These are phyloP conservation scores for Aspergillus oerlinghausenensis DNA, from an alignment of 2,329 filamentous ascomycete genomes.

Conservation along the genomic window DNA sequence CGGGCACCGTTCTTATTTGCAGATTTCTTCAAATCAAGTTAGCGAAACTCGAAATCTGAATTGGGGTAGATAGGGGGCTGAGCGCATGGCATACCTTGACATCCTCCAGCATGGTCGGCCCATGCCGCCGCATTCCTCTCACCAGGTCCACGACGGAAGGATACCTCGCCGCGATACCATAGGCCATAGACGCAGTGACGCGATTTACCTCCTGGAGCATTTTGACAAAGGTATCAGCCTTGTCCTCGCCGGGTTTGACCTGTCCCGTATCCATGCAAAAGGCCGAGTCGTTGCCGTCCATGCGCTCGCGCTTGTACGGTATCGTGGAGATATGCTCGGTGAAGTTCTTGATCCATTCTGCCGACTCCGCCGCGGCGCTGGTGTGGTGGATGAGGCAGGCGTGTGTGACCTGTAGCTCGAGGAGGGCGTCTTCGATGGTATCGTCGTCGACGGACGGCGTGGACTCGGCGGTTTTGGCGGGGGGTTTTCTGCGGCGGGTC, in stretches of 20 bases:
- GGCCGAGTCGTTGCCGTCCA: constrained; percentile 46
- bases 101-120: constrained; percentile 59
- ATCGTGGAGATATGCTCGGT: constrained; percentile 75
- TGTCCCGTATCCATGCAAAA: constrained; percentile 81
- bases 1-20: constrained; percentile 45
- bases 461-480: constrained; percentile 37
- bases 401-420: constrained; percentile 66
- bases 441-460: constrained; percentile 60
- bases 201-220: constrained; percentile 73
- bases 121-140: constrained; percentile 53
- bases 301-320: constrained; percentile 57
- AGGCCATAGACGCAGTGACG: constrained; percentile 67
- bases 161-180: constrained; percentile 62
- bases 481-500: constrained; percentile 25
- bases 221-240: constrained; percentile 63
- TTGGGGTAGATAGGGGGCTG: too few relatives aligned
- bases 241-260: constrained; percentile 63
- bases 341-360: constrained; percentile 67
- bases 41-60: not conserved
- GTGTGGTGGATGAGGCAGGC: constrained; percentile 68
- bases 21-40: constrained; percentile 36
- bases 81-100: constrained; percentile 42
- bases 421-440: constrained; percentile 63
- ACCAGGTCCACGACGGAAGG: constrained; percentile 56
- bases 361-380: constrained; percentile 55